Base-by-base conservation (phyloP, 768 basidiomycete genomes). In the Tylopilus subfusipes region DNA sequence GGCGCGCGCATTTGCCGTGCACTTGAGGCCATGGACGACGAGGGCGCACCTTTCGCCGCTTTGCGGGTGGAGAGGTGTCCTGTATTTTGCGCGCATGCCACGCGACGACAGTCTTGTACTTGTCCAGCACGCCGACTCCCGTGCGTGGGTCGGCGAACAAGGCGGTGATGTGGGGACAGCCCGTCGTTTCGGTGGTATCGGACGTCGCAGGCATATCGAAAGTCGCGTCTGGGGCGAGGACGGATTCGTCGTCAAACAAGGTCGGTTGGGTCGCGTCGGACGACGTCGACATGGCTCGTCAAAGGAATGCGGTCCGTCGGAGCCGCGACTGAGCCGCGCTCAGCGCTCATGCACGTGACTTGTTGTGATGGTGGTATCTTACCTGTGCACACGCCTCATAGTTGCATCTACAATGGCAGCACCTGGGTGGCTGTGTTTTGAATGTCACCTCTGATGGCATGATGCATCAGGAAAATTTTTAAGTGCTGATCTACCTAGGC, bases 1-100 rank as follows among this genome's bases (percentile, higher is more conserved):
- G 36, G 18, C 8, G 43, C 39, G 38, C 14, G 51, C 50, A 30
- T 19, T n/a, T n/a, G 18, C 14, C 16, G 18, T 36, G 34, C 16
- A 16, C 33, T 13, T 14, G 4, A 6, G 1, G 3, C 10, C n/a
- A n/a, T 30, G n/a, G 18, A 49, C 25, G 14, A 4, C 5, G 5
- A 42, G 36, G 19, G 63, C 79, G 39, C 39, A 87, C 88, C 78
- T 84, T 88, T 60, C 85, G 73, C 39, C 86, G 79, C 64, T 90
- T 90, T 12, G 76, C 68, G 9, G 82, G 72, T 27, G 80, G 74
- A 40, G 71, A 71, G 0, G 76, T 71, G n/a, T 75, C 73, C 46
- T 84, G 77, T 0, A 71, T 65, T 10, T 78, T 73, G 31, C 72
- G 70, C 3, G 78, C 73, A 50, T 78, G 74, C 86, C 86, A 88